Evolutionary conservation across 805 yeast genomes (phyloP), one percentile per base, ranked within the genome.

Genomic region (Ogataea pini): DNA sequence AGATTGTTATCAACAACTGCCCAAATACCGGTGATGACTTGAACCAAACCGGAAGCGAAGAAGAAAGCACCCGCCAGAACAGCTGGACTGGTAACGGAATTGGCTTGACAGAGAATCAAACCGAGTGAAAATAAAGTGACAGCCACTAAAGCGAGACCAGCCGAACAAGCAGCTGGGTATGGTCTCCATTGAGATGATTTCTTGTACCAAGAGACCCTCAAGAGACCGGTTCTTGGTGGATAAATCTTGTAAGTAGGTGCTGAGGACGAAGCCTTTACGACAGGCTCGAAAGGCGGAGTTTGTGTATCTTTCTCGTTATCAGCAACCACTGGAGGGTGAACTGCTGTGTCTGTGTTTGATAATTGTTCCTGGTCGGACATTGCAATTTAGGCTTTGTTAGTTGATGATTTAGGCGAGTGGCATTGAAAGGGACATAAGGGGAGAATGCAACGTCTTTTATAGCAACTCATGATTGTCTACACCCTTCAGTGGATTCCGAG

Each of bases 1-100:
- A 76, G 67, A 60, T 76, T 77, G 51, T 79, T 79, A 39, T 70
- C 64, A 29, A 70, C 65, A 46, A 78, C 59, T 47, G 78, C 79
- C 80, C 80, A 79, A 16, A 76, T 60, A 32, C 83, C 83, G 31
- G 76, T 70, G 34, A 77, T 65, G 25, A 75, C 63, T 58, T 75
- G 75, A 37, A 72, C 73, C n/a, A 71, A 56, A 18, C 83, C 82
- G 6, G 80, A 76, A 40, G 74, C 71, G 55, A 75, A 74, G 58
- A 76, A 66, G 37, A 75, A 65, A 27, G 75, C 61, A 34, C 77
- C 72, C 16, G 73, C 68, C 27, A 74, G 65, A 17, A 77, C 67
- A 44, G 76, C 72, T 1, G 77, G 73, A 19, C 65, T 65, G 7
- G 65, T 56, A 29, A 76, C 72, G 17, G 75, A 74, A 57, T 68